Conservation (phyloP, 2,329 filamentous ascomycete species). For the Zalaria obscura region DNA sequence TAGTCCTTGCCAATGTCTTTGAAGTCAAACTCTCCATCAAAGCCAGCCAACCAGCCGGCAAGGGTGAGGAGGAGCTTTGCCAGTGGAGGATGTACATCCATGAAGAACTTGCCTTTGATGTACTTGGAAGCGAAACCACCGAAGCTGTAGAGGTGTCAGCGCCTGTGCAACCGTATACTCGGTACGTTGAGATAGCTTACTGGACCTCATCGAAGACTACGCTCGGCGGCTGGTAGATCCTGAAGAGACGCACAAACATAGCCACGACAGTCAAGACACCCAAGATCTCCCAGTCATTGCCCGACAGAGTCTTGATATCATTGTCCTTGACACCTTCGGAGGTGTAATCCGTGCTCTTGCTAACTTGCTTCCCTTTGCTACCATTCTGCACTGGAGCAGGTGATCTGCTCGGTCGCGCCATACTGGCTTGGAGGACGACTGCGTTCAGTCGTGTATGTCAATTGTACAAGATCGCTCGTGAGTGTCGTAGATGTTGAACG, state of each 20-base stretch:
- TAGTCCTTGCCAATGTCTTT: conserved; percentile 99
- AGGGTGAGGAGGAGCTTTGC: conserved; percentile 95
- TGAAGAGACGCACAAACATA: conserved; percentile 71
- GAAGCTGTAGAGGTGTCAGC: conserved; percentile 47
- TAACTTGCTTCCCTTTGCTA: not conserved
- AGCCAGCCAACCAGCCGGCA: conserved; percentile 86
- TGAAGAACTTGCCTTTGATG: conserved; percentile 98
- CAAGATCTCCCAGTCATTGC: conserved; percentile 70
- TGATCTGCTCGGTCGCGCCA: conserved; percentile 2
- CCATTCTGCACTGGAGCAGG: conserved; percentile 1
- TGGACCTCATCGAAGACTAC: conserved; percentile 99
- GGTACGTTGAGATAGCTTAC: conserved; percentile 42
- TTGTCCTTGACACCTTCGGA: conserved; percentile 75
- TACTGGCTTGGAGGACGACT: too few relatives aligned
- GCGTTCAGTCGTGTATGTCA: not conserved
- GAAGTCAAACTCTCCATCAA: conserved; percentile 93
- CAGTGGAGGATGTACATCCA: conserved; percentile 97
- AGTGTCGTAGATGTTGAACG: too few relatives aligned
- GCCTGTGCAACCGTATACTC: not conserved
- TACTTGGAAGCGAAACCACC: conserved; percentile 97
- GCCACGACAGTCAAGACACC: conserved; percentile 60
- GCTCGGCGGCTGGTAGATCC: conserved; percentile 89
- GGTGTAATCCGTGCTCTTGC: conserved; percentile 41
- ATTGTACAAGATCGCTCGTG: not conserved
- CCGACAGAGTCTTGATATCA: conserved; percentile 77